A percentile compares a stretch with the other conserved stretches of the same genome.
Conservation (phyloP, 202 grass and related monocot genomes). For the Elaeis oleifera region DNA sequence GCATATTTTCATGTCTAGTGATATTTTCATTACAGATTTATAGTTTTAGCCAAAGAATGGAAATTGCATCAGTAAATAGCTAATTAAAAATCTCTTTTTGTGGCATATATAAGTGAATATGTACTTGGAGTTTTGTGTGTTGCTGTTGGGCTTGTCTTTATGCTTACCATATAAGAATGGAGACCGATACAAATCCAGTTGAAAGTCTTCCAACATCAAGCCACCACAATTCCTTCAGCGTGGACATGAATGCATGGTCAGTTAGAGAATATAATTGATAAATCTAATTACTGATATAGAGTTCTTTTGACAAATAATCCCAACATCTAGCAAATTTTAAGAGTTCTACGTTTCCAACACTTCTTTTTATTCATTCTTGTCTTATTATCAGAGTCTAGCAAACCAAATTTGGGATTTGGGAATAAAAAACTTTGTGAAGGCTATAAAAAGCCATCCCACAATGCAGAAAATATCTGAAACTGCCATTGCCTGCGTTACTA, state of each 20-base stretch:
- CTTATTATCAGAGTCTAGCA: neutral
- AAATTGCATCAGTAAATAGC: no score
- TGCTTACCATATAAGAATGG: constrained; percentile 75
- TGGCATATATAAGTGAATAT: no score
- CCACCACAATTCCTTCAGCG: constrained; percentile 42
- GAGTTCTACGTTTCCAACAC: neutral
- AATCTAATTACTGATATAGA: no score
- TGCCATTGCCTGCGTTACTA: constrained; percentile 51
- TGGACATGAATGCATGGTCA: no score
- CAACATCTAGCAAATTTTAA: no score
- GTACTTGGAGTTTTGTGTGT: no score
- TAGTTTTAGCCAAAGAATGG: no score
- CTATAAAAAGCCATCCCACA: constrained; percentile 62
- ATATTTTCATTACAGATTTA: no score
- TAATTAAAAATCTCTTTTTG: no score
- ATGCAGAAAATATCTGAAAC: constrained; percentile 69
- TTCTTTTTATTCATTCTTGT: neutral
- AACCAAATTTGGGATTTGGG: neutral
- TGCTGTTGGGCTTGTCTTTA: neutral
- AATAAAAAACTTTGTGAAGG: constrained; percentile 38
- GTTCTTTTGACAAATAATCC: no score
- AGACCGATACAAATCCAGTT: constrained; percentile 61
- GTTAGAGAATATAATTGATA: no score
- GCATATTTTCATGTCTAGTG: no score
- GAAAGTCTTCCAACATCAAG: constrained; percentile 66